Evolutionary conservation across 2,329 filamentous ascomycete species (phyloP), one percentile per base, ranked within the genome.

Genomic region (Rhynchosporium secalis): DNA sequence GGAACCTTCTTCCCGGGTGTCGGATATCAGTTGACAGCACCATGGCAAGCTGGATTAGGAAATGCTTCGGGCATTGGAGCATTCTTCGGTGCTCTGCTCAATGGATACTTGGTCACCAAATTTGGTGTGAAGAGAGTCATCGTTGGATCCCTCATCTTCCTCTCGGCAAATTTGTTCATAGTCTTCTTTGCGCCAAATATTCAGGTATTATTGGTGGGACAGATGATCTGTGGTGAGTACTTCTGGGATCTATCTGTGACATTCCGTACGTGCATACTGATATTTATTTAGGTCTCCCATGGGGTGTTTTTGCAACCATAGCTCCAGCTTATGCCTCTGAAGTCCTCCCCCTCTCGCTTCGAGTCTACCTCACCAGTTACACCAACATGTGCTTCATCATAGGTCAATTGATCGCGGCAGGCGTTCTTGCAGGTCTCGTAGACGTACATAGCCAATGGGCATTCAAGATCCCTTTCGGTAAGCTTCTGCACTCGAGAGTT

Each of bases 301-400:
- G 80, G 80, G 80, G 80, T 56, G 78, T 81, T 3, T 82, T 81
- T 70, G 78, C 81, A 67, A 81, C 79, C 1, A 63, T 70, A 4
- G 69, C 68, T 1, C 67, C 66, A 8, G 65, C 71, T 2, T 73
- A 73, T 55, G 70, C 71, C 3, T 78, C 78, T 47, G 81, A 83
- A 65, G 80, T 83, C 33, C 81, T 78, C 60, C 81, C 81, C 3
- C 77, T 81, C 15, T 77, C 78, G 26, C 73, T 84, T 26, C 77
- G 81, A 60, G 79, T 78, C 9, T 83, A 82, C 65, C 72, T 83
- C 33, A 82, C 80, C 0, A 81, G 80, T 0, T 83, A 81, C 59
- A 77, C 80, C 64, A 81, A 81, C 68, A 76, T 81, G 68, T 82
- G 81, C 74, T 83, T 80, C 79, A 80, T 69, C 28, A 67, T 81